phyloP scores from a whole-genome alignment of 1,284 basidiomycete species.

The Erythrobasidium hasegawianum region DNA sequence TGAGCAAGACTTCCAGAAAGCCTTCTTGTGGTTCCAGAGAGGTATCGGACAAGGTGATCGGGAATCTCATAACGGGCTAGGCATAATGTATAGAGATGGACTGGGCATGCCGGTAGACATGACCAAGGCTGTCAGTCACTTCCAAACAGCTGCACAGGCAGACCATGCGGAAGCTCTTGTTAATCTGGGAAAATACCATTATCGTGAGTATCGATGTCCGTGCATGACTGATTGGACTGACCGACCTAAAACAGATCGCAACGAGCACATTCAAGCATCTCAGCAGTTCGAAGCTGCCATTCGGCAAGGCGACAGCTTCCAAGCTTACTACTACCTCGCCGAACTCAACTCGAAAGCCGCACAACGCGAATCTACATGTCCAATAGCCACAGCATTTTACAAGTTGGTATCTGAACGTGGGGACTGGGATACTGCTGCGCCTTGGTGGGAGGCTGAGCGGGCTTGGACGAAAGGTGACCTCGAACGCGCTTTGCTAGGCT shows the following conservation, averaged over 20 bases:
- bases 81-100: slow-evolving; percentile 87
- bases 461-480: slow-evolving; percentile 71
- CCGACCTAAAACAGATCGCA: slow-evolving; percentile 61
- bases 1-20: slow-evolving; percentile 63
- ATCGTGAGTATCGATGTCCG: slow-evolving; percentile 62
- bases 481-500: slow-evolving; percentile 69
- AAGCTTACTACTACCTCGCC: slow-evolving; percentile 87
- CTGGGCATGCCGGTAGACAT: slow-evolving; percentile 60
- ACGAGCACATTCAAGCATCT: slow-evolving; percentile 62
- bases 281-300: slow-evolving; percentile 76
- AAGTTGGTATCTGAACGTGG: slow-evolving; percentile 85
- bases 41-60: slow-evolving; percentile 66
- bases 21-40: slow-evolving; percentile 90
- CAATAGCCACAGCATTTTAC: slow-evolving; percentile 80
- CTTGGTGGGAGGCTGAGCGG: slow-evolving; percentile 74
- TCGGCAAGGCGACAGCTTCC: slow-evolving; percentile 78
- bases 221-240: too few species aligned
- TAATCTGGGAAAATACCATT: slow-evolving; percentile 79
- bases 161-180: slow-evolving; percentile 87
- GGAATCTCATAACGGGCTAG: slow-evolving; percentile 82
- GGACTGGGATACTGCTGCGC: slow-evolving; percentile 71
- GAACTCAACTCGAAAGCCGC: slow-evolving; percentile 61
- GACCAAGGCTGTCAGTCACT: slow-evolving; percentile 62
- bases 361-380: slow-evolving; percentile 63
- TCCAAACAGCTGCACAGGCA: slow-evolving; percentile 72